Evolutionary conservation across 345 rosid genomes (phyloP).

Genomic region (Gynandropsis gynandra): DNA sequence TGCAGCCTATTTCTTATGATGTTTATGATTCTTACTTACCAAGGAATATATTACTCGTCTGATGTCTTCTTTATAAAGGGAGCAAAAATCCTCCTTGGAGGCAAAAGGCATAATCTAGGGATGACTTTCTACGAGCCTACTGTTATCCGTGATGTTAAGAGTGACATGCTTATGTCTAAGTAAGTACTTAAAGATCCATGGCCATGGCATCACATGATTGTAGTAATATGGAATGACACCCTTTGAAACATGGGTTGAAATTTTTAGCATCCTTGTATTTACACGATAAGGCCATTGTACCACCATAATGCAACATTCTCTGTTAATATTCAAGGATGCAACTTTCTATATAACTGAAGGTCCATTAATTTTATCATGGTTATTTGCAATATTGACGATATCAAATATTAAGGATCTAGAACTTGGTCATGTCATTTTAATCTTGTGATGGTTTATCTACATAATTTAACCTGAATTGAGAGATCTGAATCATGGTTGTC

Average conservation of each 20-base stretch:
- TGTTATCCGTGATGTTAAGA: conserved; percentile 53
- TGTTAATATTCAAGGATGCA: too few species aligned
- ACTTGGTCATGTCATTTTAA: too few species aligned
- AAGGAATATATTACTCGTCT: conserved; percentile 13
- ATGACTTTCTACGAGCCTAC: conserved; percentile 95
- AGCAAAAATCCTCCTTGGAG: conserved; percentile 86
- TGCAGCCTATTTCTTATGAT: too few species aligned
- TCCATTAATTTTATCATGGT: too few species aligned
- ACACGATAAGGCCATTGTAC: too few species aligned
- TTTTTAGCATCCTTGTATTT: conserved; percentile 6
- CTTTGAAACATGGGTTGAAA: conserved; percentile 5
- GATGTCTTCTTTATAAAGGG: conserved; percentile 46
- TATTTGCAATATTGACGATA: too few species aligned
- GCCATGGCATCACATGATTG: neutral
- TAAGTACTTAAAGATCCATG: conserved; percentile 24
- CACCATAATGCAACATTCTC: too few species aligned
- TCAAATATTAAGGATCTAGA: too few species aligned
- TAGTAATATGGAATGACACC: neutral
- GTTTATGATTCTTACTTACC: neutral
- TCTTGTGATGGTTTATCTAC: too few species aligned
- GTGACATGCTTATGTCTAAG: conserved; percentile 73
- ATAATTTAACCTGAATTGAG: too few species aligned
- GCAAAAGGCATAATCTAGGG: conserved; percentile 88
- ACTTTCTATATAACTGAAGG: too few species aligned
- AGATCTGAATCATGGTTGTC: too few species aligned